Base-by-base conservation (phyloP, 1,284 basidiomycete genomes). In the Cryptococcus maquisensis region DNA sequence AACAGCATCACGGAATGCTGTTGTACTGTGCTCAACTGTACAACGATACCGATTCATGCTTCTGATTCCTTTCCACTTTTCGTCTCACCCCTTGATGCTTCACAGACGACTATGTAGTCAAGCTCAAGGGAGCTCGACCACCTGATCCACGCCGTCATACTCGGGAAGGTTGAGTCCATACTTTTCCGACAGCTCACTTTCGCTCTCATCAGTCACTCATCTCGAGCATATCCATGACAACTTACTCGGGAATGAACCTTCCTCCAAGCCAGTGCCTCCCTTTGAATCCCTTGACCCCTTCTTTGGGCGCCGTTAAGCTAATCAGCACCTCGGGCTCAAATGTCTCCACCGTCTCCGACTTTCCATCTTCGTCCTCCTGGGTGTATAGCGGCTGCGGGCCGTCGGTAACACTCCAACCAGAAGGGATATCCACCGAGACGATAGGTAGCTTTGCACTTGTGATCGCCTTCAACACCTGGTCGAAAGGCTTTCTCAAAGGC, bases 371-470 rank as follows among this genome's bases (percentile, higher is more conserved):
- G 43, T 71, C 67, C 3, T 59, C 53, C 43, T 64, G 42, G 9
- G 68, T 67, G 35, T 62, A 62, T 3, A 75, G 61, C 12, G 60
- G 60, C 55, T 74, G 72, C 0, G 60, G 64, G 2, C 75, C 75
- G 12, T 63, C 58, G 42, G 67, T 66, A 24, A 98, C 91, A 65
- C 91, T 84, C 94, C 94, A 98, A 3, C 93, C 95, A 1, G 88
- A 92, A 0, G 96, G 96, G 52, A 98, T 94, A 71, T 99, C 96
- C 7, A 98, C 87, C 1, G 87, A 90, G 21, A 96, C 83, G 63
- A 95, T 87, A 0, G 92, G 90, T 13, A 87, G 76, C 3, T 79
- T 75, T 6, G 86, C 85, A 23, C 78, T 69, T 1, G 83, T 80
- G 49, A 98, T 79, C 3, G 87, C 78, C 1, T 83, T 80, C 2